These are phyloP conservation scores for Prunus persica DNA, from an alignment of 306 rosid species.

Conservation along the genomic window DNA sequence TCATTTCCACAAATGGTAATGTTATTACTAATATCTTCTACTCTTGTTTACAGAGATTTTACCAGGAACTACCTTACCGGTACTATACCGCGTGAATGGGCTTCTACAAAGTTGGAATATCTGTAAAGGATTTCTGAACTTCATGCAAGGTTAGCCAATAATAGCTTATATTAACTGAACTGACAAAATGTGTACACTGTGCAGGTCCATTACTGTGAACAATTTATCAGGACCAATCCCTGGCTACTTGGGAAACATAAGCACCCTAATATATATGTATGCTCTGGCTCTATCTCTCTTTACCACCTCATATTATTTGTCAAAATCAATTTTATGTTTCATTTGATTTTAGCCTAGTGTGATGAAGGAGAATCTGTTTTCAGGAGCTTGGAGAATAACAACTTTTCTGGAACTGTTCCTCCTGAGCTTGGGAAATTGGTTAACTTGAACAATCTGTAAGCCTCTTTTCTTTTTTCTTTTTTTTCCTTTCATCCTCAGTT, in stretches of 20 bases:
- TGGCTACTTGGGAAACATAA: slow-evolving; percentile 20
- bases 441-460: slow-evolving; percentile 22
- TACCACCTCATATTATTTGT: background rate
- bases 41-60: slow-evolving; percentile 10
- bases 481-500: background rate
- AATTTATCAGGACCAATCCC: slow-evolving; percentile 30
- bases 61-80: slow-evolving; percentile 16
- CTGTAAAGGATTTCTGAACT: slow-evolving; percentile 5
- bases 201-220: slow-evolving; percentile 16
- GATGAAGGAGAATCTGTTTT: background rate
- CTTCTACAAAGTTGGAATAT: background rate
- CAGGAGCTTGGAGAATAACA: slow-evolving; percentile 22
- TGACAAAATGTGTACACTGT: background rate
- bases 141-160: background rate
- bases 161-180: background rate
- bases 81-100: slow-evolving; percentile 16
- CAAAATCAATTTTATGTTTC: no score
- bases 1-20: background rate
- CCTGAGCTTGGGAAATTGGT: slow-evolving; percentile 20
- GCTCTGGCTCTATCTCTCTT: background rate
- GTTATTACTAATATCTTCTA: background rate
- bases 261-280: slow-evolving; percentile 5
- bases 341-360: background rate
- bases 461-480: background rate
- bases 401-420: slow-evolving; percentile 17